Base-by-base conservation (phyloP, 441 rosid species). In the Hura crepitans region DNA sequence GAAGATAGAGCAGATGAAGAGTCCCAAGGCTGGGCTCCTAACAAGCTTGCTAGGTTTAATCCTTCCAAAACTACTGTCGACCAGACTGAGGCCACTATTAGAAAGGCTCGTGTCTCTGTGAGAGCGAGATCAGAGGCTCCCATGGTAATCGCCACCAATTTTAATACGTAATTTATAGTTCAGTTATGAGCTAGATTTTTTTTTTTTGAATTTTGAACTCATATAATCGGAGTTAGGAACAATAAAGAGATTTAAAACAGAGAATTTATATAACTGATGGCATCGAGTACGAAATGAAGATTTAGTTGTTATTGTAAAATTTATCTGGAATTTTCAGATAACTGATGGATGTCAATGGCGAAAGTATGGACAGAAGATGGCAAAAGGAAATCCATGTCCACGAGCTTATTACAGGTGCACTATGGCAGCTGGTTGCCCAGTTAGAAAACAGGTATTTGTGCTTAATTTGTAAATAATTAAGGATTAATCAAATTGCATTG, bases 341-440 rank as follows among this genome's bases (percentile, higher is more conserved):
- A 86, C 80, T 11, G 98, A 93, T 82, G 98, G 93, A 22, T 88
- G 93, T 35, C 93, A 86, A 72, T 88, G 93, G 98, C 56, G 97
- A 71, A 91, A 93, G 78, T 93, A 91, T 54, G 98, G 98, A 35
- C 98, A 93, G 74, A 93, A 93, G 71, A 88, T 91, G 93, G 97
- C 97, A 0, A 93, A 93, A 75, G 98, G 97, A 60, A 93, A 93
- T 67, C 98, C 98, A 0, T 89, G 94, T 31, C 98, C 98, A 57
- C 84, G 98, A 56, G 96, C 97, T 82, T 93, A 93, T 75, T 93
- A 93, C 58, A 84, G 98, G 10, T 93, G 98, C 88, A 91, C 98
- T 23, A 91, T 93, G 98, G 96, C 94, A 37, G 83, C 83, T 22
- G 93, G 89, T 15, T 93, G 98, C 50, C 96, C 96, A 7, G 97